phyloP scores from a whole-genome alignment of 108 stramenopile genomes.

The Cyclostephanos invisitatus region DNA sequence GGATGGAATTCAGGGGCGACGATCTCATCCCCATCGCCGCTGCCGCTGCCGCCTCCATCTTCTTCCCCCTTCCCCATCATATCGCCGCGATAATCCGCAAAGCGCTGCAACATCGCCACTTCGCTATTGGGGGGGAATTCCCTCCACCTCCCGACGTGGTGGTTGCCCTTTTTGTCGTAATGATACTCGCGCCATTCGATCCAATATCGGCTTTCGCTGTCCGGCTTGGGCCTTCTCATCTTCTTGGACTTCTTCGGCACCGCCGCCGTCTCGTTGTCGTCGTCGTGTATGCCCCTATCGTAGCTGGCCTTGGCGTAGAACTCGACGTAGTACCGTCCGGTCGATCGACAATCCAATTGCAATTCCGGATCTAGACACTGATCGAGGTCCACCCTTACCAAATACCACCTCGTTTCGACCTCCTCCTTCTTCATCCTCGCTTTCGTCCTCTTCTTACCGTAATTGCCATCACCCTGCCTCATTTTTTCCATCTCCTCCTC shows the following conservation, averaged over 20 bases:
- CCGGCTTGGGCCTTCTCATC: conserved; percentile 10
- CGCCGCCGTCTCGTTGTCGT: not conserved
- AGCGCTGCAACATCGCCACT: conserved; percentile 12
- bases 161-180: conserved; percentile 16
- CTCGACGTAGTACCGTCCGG: conserved; percentile 40
- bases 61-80: not conserved
- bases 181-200: conserved; percentile 35
- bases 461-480: no score
- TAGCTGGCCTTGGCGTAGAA: conserved; percentile 34
- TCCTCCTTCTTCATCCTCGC: no score
- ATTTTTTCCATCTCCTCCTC: no score
- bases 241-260: not conserved
- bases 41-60: not conserved
- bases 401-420: conserved; percentile 12
- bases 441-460: no score
- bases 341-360: conserved; percentile 17
- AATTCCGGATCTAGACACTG: conserved; percentile 9
- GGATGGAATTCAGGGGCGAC: conserved; percentile 21
- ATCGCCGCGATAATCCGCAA: conserved; percentile 8
- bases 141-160: conserved; percentile 25
- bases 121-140: conserved; percentile 38
- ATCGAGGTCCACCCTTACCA: conserved; percentile 41
- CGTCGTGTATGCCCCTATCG: conserved; percentile 21
- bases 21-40: not conserved
- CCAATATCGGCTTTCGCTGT: conserved; percentile 38